Conservation (phyloP, 2,329 filamentous ascomycete species). For the Colletotrichum theobromicola region DNA sequence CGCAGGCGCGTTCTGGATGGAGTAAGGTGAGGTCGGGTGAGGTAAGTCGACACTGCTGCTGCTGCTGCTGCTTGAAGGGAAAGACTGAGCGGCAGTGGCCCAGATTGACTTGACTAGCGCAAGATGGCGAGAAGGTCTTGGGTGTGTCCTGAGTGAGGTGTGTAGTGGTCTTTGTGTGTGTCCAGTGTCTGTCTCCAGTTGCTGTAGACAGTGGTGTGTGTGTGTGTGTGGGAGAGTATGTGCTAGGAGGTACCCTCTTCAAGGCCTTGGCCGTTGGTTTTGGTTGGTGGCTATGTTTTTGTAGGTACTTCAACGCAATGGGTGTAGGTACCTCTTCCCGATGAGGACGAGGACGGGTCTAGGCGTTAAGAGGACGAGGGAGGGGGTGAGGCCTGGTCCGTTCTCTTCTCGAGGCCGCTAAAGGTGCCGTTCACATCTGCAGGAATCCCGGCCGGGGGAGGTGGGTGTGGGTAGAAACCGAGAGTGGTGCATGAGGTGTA, state of each 20-base stretch:
- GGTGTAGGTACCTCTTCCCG: neutral
- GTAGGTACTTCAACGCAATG: neutral
- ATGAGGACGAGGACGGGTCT: neutral
- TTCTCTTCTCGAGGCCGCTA: conserved; percentile 18
- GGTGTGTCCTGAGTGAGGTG: too few relatives aligned
- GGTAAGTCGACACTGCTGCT: too few relatives aligned
- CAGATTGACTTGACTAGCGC: conserved; percentile 21
- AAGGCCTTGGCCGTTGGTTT: conserved; percentile 6
- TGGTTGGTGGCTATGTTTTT: neutral
- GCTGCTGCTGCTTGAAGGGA: too few relatives aligned
- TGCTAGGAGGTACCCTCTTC: neutral
- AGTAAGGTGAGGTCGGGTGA: neutral
- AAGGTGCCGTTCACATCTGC: conserved; percentile 6
- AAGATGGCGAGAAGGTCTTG: too few relatives aligned
- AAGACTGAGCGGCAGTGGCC: neutral
- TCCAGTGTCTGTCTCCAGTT: neutral
- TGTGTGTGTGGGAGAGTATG: neutral
- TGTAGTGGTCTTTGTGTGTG: conserved; percentile 7
- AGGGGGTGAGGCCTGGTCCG: conserved; percentile 6
- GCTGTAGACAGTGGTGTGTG: neutral
- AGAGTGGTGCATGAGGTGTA: too few relatives aligned
- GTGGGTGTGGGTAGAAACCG: neutral
- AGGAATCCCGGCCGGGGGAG: conserved; percentile 7
- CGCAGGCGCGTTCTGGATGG: neutral
- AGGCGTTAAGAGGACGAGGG: neutral